Evolutionary conservation across 768 basidiomycete genomes (phyloP), one percentile per base, ranked within the genome.

Genomic region (Artomyces pyxidatus): DNA sequence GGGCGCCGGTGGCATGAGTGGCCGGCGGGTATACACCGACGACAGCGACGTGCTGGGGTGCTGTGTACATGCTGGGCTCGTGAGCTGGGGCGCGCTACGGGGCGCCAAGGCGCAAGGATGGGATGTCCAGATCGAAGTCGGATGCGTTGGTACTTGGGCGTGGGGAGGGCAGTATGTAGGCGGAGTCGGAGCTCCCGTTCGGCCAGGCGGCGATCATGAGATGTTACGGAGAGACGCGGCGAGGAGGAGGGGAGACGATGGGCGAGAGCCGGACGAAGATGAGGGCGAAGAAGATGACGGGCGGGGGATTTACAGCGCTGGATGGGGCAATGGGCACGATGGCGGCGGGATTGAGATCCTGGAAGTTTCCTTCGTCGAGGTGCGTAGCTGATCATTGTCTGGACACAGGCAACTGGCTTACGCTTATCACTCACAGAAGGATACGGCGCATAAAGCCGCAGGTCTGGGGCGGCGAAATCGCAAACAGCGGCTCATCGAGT

Each of bases 251-350:
- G n/a, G n/a, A n/a, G n/a, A n/a, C n/a, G n/a, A n/a, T n/a, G n/a
- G n/a, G n/a, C n/a, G n/a, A n/a, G 42, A 65, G 57, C 60, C 53
- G 61, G 70, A 58, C 51, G 39, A 37, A 37, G 26, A 28, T 21
- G 35, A 42, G 27, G 64, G 63, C 51, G 66, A 62, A 7, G 73
- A 74, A 32, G 78, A 83, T 51, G 83, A 84, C 56, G 81, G 81
- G 23, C 64, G 81, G 41, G 69, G 73, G 9, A 64, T 85, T 56
- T 67, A 74, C n/a, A 85, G 83, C 62, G 81, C 77, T 8, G 77
- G 77, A 0, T 87, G 86, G 87, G 85, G 85, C n/a, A 78, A 75
- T 54, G 80, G 81, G 2, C 87, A 88, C 54, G 85, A 87, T 52
- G 87, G 86, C 22, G 80, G 81, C 57, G 84, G 81, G 22, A 74